Conservation (phyloP, 163 green algal genomes). For the Chloromonas sp. region DNA sequence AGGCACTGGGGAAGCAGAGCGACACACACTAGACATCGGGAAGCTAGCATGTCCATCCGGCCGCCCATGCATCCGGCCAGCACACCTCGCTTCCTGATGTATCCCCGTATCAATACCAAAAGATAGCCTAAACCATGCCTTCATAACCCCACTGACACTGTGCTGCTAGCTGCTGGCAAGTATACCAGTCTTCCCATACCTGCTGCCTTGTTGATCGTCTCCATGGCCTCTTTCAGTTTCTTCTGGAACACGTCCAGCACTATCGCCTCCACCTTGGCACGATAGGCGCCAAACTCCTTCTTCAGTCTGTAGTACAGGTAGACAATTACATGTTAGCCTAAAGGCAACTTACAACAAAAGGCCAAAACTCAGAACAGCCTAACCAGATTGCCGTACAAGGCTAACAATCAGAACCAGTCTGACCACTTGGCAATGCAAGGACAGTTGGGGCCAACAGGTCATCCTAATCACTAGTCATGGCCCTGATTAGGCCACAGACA, state of each 20-base stretch:
- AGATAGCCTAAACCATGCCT: no score
- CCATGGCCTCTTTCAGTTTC: not conserved
- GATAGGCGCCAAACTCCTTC: not conserved
- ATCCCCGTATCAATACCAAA: not conserved
- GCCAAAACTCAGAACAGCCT: no score
- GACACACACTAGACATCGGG: not conserved
- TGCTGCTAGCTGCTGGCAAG: not conserved
- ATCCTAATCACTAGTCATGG: no score
- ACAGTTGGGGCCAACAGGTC: no score
- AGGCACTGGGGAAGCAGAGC: no score
- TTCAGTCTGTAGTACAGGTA: not conserved
- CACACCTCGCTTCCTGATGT: not conserved
- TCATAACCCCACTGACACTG: no score
- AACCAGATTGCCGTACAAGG: no score
- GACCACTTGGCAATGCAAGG: no score
- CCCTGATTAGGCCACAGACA: no score
- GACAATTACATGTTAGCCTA: no score
- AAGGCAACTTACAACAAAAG: no score
- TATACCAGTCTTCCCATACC: not conserved
- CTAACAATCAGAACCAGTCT: no score
- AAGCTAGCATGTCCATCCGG: not conserved
- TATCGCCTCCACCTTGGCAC: not conserved
- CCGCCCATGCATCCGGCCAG: not conserved
- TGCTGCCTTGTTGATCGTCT: not conserved
- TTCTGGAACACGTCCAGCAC: not conserved